These are phyloP conservation scores for Yamadazyma triangularis DNA, from an alignment of 1,139 yeast species.

Conservation along the genomic window DNA sequence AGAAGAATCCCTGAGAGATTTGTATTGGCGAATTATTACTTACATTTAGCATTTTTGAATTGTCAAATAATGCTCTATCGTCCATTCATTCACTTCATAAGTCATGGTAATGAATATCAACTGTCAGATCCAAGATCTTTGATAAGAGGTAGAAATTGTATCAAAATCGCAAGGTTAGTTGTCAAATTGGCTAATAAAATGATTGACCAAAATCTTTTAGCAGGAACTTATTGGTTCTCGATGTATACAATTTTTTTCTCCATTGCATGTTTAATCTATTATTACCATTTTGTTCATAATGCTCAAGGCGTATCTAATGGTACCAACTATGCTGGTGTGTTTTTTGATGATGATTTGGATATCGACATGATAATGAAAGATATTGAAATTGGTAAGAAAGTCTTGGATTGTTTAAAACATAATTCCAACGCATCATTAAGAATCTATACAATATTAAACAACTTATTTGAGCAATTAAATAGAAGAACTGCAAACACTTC, in stretches of 20 bases:
- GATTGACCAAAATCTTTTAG: constrained; percentile 66
- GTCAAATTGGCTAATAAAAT: constrained; percentile 80
- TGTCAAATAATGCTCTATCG: constrained; percentile 83
- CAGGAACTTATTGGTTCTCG: constrained; percentile 92
- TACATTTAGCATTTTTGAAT: constrained; percentile 76
- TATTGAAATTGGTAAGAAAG: constrained; percentile 77
- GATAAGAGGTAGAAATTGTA: constrained; percentile 79
- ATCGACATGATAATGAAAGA: constrained; percentile 67
- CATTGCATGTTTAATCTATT: constrained; percentile 81
- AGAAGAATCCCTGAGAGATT: constrained; percentile 52
- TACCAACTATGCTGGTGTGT: constrained; percentile 42
- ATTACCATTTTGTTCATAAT: constrained; percentile 66
- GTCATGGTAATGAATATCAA: constrained; percentile 38
- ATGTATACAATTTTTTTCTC: constrained; percentile 90
- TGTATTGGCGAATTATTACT: constrained; percentile 67
- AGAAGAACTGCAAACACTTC: constrained; percentile 53
- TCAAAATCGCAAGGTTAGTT: constrained; percentile 79
- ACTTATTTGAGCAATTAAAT: constrained; percentile 77
- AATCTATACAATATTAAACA: constrained; percentile 73
- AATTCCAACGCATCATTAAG: constrained; percentile 75
- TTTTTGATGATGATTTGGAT: constrained; percentile 57
- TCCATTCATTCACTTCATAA: constrained; percentile 84
- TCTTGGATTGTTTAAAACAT: constrained; percentile 66
- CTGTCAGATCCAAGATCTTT: constrained; percentile 44
- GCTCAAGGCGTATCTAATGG: constrained; percentile 23